Evolutionary conservation across 306 rosid species (phyloP).

Genomic region (Quercus alba): DNA sequence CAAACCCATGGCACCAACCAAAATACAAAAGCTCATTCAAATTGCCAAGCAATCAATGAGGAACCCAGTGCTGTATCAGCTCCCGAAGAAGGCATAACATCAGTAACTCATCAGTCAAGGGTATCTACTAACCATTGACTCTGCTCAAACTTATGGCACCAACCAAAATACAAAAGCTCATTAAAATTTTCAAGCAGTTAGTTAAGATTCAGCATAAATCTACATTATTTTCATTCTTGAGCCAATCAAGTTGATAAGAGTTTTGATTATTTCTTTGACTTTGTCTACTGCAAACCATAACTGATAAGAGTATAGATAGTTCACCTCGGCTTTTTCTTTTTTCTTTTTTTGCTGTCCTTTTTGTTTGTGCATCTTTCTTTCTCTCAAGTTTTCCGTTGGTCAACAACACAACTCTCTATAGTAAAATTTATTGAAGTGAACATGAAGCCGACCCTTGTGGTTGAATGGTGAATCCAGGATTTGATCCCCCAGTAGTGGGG

Average conservation of each 20-base stretch:
- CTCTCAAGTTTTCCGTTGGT: no score
- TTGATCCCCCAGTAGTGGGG: no score
- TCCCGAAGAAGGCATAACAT: not conserved
- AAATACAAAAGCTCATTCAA: not conserved
- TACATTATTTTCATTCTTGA: not conserved
- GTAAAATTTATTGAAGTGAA: no score
- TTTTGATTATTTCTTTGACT: not conserved
- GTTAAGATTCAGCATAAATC: not conserved
- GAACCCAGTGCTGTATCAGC: not conserved
- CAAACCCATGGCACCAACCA: not conserved
- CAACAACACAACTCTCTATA: no score
- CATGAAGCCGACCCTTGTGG: no score
- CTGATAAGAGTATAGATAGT: not conserved
- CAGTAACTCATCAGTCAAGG: not conserved
- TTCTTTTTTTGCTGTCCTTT: not conserved
- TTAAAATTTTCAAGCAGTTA: not conserved
- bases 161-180: not conserved
- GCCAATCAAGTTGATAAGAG: not conserved
- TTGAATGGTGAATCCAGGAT: no score
- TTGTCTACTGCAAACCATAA: not conserved
- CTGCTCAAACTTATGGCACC: not conserved
- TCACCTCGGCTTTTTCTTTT: not conserved
- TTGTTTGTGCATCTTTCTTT: no score
- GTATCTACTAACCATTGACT: not conserved
- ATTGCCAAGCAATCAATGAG: not conserved